Percentiles rank a stretch among this genome's conserved stretches.
phyloP scores from a whole-genome alignment of 2,329 filamentous ascomycete species.

The Coniochaeta sp. region DNA sequence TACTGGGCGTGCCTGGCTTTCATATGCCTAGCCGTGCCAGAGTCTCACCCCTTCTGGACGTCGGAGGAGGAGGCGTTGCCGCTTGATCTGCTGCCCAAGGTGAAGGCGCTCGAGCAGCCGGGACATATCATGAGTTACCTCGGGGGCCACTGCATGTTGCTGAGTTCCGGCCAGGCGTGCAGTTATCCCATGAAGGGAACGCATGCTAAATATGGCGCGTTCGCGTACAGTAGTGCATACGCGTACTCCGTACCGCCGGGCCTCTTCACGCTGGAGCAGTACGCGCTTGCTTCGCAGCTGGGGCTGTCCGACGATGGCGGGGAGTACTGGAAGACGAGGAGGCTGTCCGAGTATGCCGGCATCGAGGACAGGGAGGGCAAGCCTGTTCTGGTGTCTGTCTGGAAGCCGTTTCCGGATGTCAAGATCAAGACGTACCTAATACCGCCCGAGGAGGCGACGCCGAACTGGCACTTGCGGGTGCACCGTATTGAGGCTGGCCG shows the following conservation, averaged over 20 bases:
- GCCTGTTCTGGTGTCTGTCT: constrained; percentile 59
- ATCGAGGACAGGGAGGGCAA: constrained; percentile 47
- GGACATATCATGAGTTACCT: constrained; percentile 64
- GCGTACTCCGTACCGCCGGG: constrained; percentile 73
- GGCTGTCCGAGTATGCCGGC: constrained; percentile 55
- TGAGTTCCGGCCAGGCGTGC: constrained; percentile 72
- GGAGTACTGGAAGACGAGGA: constrained; percentile 71
- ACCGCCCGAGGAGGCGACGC: constrained; percentile 47
- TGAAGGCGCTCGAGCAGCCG: constrained; percentile 57
- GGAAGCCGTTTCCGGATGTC: constrained; percentile 66
- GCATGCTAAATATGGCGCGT: constrained; percentile 74
- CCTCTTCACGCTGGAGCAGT: constrained; percentile 68
- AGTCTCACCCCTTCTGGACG: constrained; percentile 68
- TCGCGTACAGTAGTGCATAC: constrained; percentile 70
- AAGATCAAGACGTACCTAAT: constrained; percentile 57
- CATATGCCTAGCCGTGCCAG: constrained; percentile 62
- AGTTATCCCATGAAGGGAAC: constrained; percentile 76
- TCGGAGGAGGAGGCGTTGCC: constrained; percentile 53
- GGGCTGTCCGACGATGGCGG: constrained; percentile 71
- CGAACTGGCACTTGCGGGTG: constrained; percentile 63
- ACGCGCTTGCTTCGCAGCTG: constrained; percentile 66
- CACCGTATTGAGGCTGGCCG: constrained; percentile 55
- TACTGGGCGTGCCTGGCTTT: constrained; percentile 79
- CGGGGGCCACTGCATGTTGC: constrained; percentile 68
- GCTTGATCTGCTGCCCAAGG: constrained; percentile 44